Conservation (phyloP, 257 asterid genomes). For the Verbascum thapsus region DNA sequence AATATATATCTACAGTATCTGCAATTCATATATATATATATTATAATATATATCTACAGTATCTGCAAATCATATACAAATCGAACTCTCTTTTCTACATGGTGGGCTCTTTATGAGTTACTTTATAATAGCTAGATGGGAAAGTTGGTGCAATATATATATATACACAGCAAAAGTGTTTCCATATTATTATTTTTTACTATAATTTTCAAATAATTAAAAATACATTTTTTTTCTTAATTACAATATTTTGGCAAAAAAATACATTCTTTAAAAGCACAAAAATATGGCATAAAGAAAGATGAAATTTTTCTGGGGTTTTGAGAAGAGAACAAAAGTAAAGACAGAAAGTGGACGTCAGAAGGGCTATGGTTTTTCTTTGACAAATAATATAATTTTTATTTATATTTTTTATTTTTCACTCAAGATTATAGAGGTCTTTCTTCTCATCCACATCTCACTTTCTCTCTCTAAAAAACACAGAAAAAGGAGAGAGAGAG, state of each 20-base stretch:
- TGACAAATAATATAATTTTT: slow-evolving; percentile 23
- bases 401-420: too few relatives aligned
- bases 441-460: slow-evolving; percentile 66
- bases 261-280: too few relatives aligned
- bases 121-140: slow-evolving; percentile 49
- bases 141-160: slow-evolving; percentile 50
- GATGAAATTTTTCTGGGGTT: slow-evolving; percentile 56
- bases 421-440: slow-evolving; percentile 38
- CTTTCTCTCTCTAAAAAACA: slow-evolving; percentile 37
- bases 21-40: too few relatives aligned
- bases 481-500: slow-evolving; percentile 23
- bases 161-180: slow-evolving; percentile 31
- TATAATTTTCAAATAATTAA: too few relatives aligned
- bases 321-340: slow-evolving; percentile 72
- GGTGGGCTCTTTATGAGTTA: slow-evolving; percentile 50
- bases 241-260: too few relatives aligned
- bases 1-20: too few relatives aligned
- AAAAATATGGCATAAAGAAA: slow-evolving; percentile 42
- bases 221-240: too few relatives aligned
- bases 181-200: not conserved
- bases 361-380: too few relatives aligned
- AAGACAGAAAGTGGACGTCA: slow-evolving; percentile 99
- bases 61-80: slow-evolving; percentile 49
- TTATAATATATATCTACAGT: too few relatives aligned
- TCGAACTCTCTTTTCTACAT: slow-evolving; percentile 46